A percentile compares a stretch with the other conserved stretches of the same genome.
Evolutionary conservation across 1,139 yeast genomes (phyloP).

Genomic region (Candida anutae): DNA sequence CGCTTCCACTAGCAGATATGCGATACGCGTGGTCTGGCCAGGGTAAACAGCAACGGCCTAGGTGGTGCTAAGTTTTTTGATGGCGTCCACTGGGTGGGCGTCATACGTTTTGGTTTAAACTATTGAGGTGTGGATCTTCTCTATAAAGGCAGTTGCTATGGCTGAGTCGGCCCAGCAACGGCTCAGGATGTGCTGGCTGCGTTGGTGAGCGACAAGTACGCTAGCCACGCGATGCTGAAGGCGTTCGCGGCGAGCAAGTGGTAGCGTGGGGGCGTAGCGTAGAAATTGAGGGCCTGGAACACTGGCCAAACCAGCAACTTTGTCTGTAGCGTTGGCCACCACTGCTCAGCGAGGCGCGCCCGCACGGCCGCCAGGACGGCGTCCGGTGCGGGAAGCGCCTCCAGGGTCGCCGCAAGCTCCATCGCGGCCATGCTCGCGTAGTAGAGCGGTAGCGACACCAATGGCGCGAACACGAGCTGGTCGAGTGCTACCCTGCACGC

Average conservation of each 20-base stretch:
- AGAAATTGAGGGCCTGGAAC: constrained; percentile 67
- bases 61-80: too few relatives aligned
- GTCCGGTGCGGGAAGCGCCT: constrained; percentile 27
- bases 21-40: too few relatives aligned
- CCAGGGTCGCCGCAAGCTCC: constrained; percentile 37
- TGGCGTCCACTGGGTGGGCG: too few relatives aligned
- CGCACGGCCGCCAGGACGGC: constrained; percentile 20
- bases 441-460: constrained; percentile 59
- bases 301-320: constrained; percentile 90
- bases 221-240: constrained; percentile 72
- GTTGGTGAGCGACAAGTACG: too few relatives aligned
- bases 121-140: too few relatives aligned
- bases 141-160: too few relatives aligned
- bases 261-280: constrained; percentile 59
- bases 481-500: constrained; percentile 54
- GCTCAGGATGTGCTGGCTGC: too few relatives aligned
- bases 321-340: constrained; percentile 53
- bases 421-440: constrained; percentile 59
- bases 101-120: too few relatives aligned
- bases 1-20: too few relatives aligned
- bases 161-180: too few relatives aligned
- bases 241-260: constrained; percentile 64
- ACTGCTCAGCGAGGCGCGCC: constrained; percentile 37
- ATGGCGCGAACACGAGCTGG: constrained; percentile 72
- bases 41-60: too few relatives aligned